Base-by-base conservation (phyloP, 805 yeast species). In the Candida manassasensis region DNA sequence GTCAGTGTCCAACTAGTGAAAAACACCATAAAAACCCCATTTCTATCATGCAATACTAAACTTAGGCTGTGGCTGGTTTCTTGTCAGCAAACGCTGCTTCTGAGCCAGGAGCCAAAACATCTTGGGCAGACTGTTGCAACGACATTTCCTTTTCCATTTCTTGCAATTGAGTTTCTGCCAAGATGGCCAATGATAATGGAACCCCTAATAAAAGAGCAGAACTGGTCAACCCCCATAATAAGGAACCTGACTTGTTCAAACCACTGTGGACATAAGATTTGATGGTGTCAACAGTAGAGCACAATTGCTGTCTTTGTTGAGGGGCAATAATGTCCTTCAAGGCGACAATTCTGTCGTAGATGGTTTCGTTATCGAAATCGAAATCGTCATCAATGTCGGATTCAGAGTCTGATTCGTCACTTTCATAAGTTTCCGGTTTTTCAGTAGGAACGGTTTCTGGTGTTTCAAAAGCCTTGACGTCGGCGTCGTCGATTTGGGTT, bases 71-170 rank as follows among this genome's bases (percentile, higher is more conserved):
- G 21, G 21, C 33, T 19, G 33, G 17, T 53, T 58, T 55, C 60
- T 58, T 60, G 40, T 51, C 51, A 26, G 48, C 52, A 36, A 57
- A 61, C 22, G 71, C 73, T 29, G 62, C 63, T 52, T 70, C 77
- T 27, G 79, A 72, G 43, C 84, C 84, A 42, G 83, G 79, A 28
- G 87, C 83, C 51, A 84, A 65, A 30, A 83, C 75, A 40, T 80
- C 88, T 52, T 77, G 81, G 17, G 88, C 82, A 42, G 82, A 81
- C 59, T 81, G 83, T 61, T 83, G 90, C 54, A 83, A 67, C 39
- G 82, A 78, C 73, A 87, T 80, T 57, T 88, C 93, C 69, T 84
- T 87, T 71, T 89, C 97, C 81, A 86, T 75, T 68, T 89, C 97
- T 57, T 81, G 79, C 59, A 89, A 75, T 69, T 90, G 97, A 58